Evolutionary conservation across 805 yeast species (phyloP).

Genomic region (Vanderwaltozyma verrucispora): DNA sequence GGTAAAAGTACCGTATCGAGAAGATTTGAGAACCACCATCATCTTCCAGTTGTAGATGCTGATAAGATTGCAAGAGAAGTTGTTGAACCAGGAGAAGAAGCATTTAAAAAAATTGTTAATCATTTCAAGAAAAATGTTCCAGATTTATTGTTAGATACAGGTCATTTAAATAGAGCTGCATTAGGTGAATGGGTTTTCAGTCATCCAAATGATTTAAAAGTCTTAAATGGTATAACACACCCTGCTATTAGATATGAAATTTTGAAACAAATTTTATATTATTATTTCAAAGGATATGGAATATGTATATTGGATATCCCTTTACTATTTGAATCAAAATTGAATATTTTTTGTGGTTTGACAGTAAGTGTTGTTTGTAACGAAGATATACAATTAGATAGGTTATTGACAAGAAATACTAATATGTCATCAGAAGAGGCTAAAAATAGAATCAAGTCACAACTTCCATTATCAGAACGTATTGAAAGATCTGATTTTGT

Average conservation of each 20-base stretch:
- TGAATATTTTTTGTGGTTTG: slow-evolving; percentile 61
- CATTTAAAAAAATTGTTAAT: slow-evolving; percentile 53
- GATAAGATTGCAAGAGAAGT: slow-evolving; percentile 81
- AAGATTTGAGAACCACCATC: slow-evolving; percentile 40
- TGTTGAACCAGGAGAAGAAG: slow-evolving; percentile 68
- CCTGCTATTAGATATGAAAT: slow-evolving; percentile 71
- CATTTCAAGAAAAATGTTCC: slow-evolving; percentile 49
- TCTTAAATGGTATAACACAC: slow-evolving; percentile 70
- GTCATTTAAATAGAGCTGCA: slow-evolving; percentile 49
- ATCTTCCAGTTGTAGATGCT: slow-evolving; percentile 69
- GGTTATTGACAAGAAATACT: slow-evolving; percentile 60
- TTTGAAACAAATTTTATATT: slow-evolving; percentile 39
- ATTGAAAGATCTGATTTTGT: slow-evolving; percentile 52
- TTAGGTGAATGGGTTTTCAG: slow-evolving; percentile 75
- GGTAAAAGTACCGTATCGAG: slow-evolving; percentile 89
- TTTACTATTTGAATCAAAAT: slow-evolving; percentile 67
- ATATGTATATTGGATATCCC: slow-evolving; percentile 85
- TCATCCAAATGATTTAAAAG: slow-evolving; percentile 44
- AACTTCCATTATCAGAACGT: slow-evolving; percentile 56
- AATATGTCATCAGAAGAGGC: slow-evolving; percentile 60
- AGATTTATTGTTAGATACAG: slow-evolving; percentile 35
- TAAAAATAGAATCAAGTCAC: slow-evolving; percentile 58
- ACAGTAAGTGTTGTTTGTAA: slow-evolving; percentile 60
- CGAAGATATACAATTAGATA: slow-evolving; percentile 43
- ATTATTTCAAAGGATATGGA: slow-evolving; percentile 47